Evolutionary conservation across 2,329 filamentous ascomycete genomes (phyloP).

Genomic region (Dothideomycetes sp.): DNA sequence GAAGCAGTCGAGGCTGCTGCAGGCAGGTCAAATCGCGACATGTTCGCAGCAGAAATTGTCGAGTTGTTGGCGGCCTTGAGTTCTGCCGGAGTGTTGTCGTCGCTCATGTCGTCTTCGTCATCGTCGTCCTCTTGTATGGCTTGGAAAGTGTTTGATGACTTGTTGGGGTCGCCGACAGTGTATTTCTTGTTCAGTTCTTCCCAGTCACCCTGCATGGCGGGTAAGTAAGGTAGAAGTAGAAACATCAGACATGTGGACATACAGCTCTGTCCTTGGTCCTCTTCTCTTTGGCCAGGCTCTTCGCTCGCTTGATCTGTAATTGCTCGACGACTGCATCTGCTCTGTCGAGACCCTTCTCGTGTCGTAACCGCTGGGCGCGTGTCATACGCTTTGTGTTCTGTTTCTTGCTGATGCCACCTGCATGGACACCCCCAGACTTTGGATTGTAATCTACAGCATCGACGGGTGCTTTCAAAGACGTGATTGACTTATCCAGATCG

Average conservation of each 20-base stretch:
- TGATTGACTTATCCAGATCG: constrained; percentile 61
- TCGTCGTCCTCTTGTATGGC: background rate
- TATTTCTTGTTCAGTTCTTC: constrained; percentile 21
- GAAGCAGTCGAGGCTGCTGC: too few species aligned
- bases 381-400: constrained; percentile 44
- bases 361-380: constrained; percentile 42
- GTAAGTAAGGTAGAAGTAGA: too few species aligned
- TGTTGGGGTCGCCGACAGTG: background rate
- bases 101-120: constrained; percentile 1
- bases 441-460: constrained; percentile 42
- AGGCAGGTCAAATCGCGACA: background rate
- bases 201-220: constrained; percentile 15
- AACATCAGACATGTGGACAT: too few species aligned
- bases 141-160: constrained; percentile 1
- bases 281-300: constrained; percentile 38
- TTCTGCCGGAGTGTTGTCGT: constrained; percentile 2
- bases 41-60: background rate
- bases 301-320: constrained; percentile 43
- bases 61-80: background rate
- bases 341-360: constrained; percentile 43
- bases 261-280: constrained; percentile 37
- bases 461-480: constrained; percentile 43
- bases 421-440: constrained; percentile 59
- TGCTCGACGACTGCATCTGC: constrained; percentile 45
- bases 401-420: constrained; percentile 60